Percentiles rank a stretch among this genome's conserved stretches.
phyloP scores from a whole-genome alignment of 441 rosid species.

The Pelargonium myrrhifolium region DNA sequence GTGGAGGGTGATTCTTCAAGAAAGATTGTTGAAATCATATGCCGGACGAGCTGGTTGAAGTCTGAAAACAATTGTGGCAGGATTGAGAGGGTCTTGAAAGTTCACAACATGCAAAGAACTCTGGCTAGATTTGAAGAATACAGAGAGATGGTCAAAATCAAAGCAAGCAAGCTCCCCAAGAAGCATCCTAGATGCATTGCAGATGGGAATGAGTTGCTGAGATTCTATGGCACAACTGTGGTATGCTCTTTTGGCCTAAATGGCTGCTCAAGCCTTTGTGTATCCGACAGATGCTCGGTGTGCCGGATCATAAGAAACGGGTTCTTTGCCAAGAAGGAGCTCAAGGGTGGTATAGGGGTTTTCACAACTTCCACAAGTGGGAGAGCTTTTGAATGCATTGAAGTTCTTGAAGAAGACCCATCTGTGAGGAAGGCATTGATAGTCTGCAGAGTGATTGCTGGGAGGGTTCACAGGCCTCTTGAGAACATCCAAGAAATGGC shows the following conservation, averaged over 20 bases:
- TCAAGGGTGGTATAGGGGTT: constrained; percentile 71
- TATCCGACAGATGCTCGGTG: constrained; percentile 66
- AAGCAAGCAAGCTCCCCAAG: constrained; percentile 86
- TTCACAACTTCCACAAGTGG: constrained; percentile 93
- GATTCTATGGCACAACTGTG: constrained; percentile 77
- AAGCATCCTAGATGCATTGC: constrained; percentile 92
- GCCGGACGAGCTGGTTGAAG: constrained; percentile 81
- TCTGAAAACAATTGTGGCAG: constrained; percentile 78
- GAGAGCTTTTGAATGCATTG: constrained; percentile 68
- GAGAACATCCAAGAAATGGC: constrained; percentile 74
- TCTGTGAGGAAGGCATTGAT: constrained; percentile 67
- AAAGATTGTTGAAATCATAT: constrained; percentile 88
- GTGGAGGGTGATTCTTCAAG: constrained; percentile 94
- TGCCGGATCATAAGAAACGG: constrained; percentile 73
- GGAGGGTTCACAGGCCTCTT: constrained; percentile 86
- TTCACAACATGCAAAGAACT: constrained; percentile 90
- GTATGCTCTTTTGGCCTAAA: constrained; percentile 75
- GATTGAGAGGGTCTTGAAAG: constrained; percentile 81
- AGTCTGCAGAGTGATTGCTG: constrained; percentile 92
- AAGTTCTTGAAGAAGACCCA: constrained; percentile 35
- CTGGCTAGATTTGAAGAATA: constrained; percentile 83
- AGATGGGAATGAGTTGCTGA: constrained; percentile 84
- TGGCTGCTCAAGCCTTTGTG: constrained; percentile 69
- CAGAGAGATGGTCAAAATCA: constrained; percentile 71
- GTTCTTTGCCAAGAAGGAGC: constrained; percentile 70